Base-by-base conservation (phyloP, 2,329 filamentous ascomycete genomes). In the Ophiosphaerella korrae region DNA sequence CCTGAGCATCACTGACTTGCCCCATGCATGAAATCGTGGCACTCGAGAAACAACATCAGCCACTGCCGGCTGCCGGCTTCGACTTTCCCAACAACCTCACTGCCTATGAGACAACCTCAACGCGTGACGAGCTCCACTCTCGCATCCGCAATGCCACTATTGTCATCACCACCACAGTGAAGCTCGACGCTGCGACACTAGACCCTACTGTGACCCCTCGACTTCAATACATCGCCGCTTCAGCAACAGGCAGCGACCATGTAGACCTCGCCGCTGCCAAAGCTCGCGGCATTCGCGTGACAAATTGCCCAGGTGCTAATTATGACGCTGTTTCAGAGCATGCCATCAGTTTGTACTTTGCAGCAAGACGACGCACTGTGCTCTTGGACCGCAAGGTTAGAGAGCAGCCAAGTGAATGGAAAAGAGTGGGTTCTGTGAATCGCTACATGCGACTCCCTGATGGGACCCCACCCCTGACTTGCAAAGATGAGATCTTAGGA, bases 281-380 rank as follows among this genome's bases (percentile, higher is more conserved):
- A 34, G 67, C 70, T 44, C 71, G 76, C 13, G 76, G 76, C 29
- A 74, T 82, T 44, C 70, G 72, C 12, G 74, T 82, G 33, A 74
- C 72, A 42, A 80, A 80, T 43, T 77, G 74, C 38, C 77, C 78
- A 3, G 72, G 67, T n/a, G 75, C 78, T 18, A 81, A 81, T 45
- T 71, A 79, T 39, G 74, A 79, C 40, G 66, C 76, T 38, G 79
- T 81, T 8, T 73, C 73, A 26, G 80, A 82, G 60, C 80, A 82
- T 70, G 79, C 79, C 9, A 74, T 82, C 35, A 77, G 74, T 37
- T 59, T 82, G 49, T 81, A 80, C 61, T 80, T 79, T 56, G 77
- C 78, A 5, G 65, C 77, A 6, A 70, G 79, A 43, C 69, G 78
- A 47, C 71, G 70, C 48, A 70, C 79, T 9, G 60, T 77, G 21